Base-by-base conservation (phyloP, 805 yeast species). In the Spathaspora sp. region DNA sequence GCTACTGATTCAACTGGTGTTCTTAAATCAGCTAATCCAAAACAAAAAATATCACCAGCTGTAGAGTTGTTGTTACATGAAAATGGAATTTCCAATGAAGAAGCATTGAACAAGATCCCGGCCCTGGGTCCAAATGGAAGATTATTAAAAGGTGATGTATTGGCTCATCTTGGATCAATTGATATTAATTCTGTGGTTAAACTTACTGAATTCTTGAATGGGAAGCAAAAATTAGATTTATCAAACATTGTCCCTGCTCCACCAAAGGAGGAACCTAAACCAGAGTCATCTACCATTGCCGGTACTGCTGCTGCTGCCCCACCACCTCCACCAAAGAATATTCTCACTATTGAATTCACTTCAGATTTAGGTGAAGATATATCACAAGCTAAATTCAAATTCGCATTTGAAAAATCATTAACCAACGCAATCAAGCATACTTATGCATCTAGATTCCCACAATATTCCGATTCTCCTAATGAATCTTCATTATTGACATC, bases 51-150 rank as follows among this genome's bases (percentile, higher is more conserved):
- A 44, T 77, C 85, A 55, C 97, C 98, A 16, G 86, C 97, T 0
- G 97, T 91, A 10, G 81, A 79, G 50, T 56, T 82, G 2, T 72
- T 93, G 28, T 73, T 93, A 39, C 81, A 78, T 42, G 75, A 75
- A 52, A 78, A 89, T 62, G 66, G 77, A 49, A 83, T 93, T 52
- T 79, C 93, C 1, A 69, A 67, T 51, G 86, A 79, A 42, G 93
- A 87, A 23, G 97, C 97, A 1, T 55, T 87, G 18, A 61, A 73
- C 8, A 82, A 85, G 56, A 89, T 93, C 60, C 73, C 80, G 42
- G 96, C 97, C 7, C 78, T 96, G 1, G 99, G 98, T 18, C 96
- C 96, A 28, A 79, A 84, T 51, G 98, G 98, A 9, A 80, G 96
- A 62, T 66, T 93, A 42, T 76, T 93, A 56, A 89, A 87, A 70